A percentile compares a stretch with the other conserved stretches of the same genome.
These are phyloP conservation scores for Puya raimondii DNA, from an alignment of 176 grass and related monocot species.

Conservation along the genomic window DNA sequence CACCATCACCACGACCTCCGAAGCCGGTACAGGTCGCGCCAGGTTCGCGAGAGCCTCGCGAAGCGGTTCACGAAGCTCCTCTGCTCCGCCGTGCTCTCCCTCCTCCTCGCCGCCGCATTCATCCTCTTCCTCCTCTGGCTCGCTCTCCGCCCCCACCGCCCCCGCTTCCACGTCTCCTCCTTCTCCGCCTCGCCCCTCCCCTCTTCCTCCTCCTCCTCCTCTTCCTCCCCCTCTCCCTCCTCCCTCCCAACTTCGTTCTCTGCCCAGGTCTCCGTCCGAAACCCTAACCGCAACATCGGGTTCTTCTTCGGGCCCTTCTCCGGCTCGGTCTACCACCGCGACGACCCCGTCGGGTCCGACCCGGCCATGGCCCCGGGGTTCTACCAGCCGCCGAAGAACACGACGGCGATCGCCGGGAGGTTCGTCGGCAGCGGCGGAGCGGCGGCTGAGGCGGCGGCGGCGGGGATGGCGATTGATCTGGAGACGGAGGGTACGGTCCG, in stretches of 20 bases:
- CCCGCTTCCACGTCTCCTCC: conserved; percentile 56
- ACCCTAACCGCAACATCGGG: conserved; percentile 58
- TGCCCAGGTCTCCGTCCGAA: conserved; percentile 42
- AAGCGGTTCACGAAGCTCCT: conserved; percentile 37
- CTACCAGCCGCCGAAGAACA: conserved; percentile 55
- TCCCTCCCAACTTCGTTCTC: conserved; percentile 15
- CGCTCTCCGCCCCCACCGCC: conserved; percentile 70
- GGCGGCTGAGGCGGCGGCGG: conserved; percentile 4
- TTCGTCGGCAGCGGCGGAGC: conserved; percentile 19
- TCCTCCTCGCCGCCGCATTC: conserved; percentile 46
- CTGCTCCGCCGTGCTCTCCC: conserved; percentile 58
- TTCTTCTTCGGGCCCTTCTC: conserved; percentile 50
- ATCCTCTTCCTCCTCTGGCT: conserved; percentile 62
- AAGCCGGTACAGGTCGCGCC: conserved; percentile 8
- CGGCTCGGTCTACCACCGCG: conserved; percentile 43
- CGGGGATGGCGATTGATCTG: conserved; percentile 17
- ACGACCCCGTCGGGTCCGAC: conserved; percentile 27
- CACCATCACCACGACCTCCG: conserved; percentile 1
- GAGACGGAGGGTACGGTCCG: conserved; percentile 19
- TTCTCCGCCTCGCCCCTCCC: conserved; percentile 45
- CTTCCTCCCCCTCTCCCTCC: conserved; percentile 31
- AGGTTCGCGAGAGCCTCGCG: conserved; percentile 13
- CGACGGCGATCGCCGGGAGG: conserved; percentile 18
- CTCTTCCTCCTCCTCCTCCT: background rate
- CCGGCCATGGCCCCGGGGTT: conserved; percentile 22